These are phyloP conservation scores for Bombardia bombarda DNA, from an alignment of 495 filamentous ascomycete genomes.

Conservation along the genomic window DNA sequence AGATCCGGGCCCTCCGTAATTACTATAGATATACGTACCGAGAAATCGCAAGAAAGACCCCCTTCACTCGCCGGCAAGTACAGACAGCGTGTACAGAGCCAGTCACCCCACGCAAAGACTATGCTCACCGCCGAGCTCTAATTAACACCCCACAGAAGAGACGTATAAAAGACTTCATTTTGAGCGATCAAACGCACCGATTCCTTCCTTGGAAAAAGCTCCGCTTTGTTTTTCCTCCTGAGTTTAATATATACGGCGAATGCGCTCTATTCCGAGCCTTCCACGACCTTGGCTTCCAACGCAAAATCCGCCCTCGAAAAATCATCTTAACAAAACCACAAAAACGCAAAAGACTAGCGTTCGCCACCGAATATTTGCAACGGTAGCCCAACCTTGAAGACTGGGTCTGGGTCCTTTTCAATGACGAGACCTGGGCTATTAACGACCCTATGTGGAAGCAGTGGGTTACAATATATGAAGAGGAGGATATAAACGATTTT, in stretches of 20 bases:
- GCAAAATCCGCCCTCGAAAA: not conserved
- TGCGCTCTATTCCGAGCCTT: not conserved
- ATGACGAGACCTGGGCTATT: not conserved
- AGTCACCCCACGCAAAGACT: not conserved
- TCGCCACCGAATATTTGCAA: not conserved
- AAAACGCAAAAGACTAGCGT: not conserved
- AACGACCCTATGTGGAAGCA: conserved; percentile 1
- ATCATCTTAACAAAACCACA: not conserved
- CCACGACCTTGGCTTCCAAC: not conserved
- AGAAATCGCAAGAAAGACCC: not conserved
- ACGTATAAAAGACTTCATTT: not conserved
- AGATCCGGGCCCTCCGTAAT: not conserved
- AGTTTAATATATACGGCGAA: not conserved
- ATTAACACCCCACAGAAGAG: not conserved
- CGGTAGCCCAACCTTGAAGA: not conserved
- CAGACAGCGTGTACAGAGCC: not conserved
- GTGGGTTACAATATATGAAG: not conserved
- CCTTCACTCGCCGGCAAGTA: not conserved
- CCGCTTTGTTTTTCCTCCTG: not conserved
- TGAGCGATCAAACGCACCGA: not conserved
- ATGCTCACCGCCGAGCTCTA: not conserved
- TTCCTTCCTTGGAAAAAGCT: not conserved
- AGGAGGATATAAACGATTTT: not conserved
- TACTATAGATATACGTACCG: not conserved
- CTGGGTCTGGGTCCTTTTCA: not conserved